Base-by-base conservation (phyloP, 192 early-diverging fungal species). In the Coemansia aciculifera region DNA sequence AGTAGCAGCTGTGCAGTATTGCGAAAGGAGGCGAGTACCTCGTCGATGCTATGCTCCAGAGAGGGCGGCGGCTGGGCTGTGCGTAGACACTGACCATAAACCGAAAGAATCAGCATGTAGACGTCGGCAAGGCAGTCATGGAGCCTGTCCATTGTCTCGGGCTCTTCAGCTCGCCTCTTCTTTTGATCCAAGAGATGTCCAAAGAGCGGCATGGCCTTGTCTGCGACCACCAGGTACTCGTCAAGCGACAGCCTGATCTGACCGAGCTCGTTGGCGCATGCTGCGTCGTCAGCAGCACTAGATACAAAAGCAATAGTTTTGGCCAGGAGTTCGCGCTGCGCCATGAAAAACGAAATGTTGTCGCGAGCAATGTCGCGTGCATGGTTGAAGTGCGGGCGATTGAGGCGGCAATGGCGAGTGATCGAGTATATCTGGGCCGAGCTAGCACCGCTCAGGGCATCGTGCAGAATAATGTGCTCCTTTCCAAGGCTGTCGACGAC, bases 331-430 rank as follows among this genome's bases (percentile, higher is more conserved):
- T 72, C 59, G 21, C 37, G 56, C 29, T 66, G 65, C 12, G 71
- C 64, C 15, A 52, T 49, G 21, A 64, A 74, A 21, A 52, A 73
- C 27, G 62, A 56, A 60, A 82, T 82, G 72, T 74, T 77, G 65
- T 74, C 72, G 17, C 71, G 66, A 5, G 75, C 64, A 48, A 70
- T 65, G 59, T 82, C 79, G 62, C 79, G 79, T 0, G 71, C 74
- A 42, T 60, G 67, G 57, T 71, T 77, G 51, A 77, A 82, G 38
- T 74, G 72, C 0, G 62, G 38, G 15, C 79, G 71, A 46, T 73
- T 74, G 54, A 82, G 71, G 5, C 64, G 67, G 17, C 79, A 82
- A 24, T 77, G 79, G 2, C 79, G 74, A 23, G 75, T 77, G 0
- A 82, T 66, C 5, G 79, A 69, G 32, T 61, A 69, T 11, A 69